Evolutionary conservation across 805 yeast genomes (phyloP).

Genomic region (Starmerella apis): DNA sequence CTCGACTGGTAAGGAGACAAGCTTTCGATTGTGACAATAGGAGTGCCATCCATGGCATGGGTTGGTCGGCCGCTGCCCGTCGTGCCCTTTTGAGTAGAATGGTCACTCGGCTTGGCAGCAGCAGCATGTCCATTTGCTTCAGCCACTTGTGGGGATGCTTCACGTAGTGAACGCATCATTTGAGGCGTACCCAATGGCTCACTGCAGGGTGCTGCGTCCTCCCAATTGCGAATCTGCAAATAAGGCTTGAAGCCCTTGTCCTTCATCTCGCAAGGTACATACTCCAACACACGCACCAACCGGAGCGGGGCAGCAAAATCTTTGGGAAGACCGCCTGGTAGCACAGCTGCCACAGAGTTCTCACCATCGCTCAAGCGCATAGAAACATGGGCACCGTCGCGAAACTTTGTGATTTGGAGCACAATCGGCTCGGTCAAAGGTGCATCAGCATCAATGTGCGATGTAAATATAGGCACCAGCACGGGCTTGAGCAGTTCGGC

Average conservation of each 20-base stretch:
- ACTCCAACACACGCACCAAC: constrained; percentile 8
- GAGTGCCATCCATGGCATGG: constrained; percentile 1
- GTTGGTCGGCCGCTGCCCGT: constrained; percentile 2
- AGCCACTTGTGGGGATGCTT: background rate
- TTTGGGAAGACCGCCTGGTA: background rate
- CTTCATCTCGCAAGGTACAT: constrained; percentile 6
- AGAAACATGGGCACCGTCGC: constrained; percentile 1
- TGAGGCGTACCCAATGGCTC: constrained; percentile 4
- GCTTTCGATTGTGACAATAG: constrained; percentile 19
- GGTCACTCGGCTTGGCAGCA: constrained; percentile 1
- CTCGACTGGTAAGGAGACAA: constrained; percentile 79
- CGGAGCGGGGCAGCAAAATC: constrained; percentile 9
- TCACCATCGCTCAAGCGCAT: constrained; percentile 14
- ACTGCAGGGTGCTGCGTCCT: constrained; percentile 10
- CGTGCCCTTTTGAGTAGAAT: constrained; percentile 3
- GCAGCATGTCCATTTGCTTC: background rate
- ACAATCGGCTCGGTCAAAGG: constrained; percentile 11
- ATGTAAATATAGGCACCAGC: constrained; percentile 3
- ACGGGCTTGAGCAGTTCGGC: constrained; percentile 14
- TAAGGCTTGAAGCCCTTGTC: constrained; percentile 6
- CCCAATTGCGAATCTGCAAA: constrained; percentile 4
- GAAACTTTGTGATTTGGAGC: constrained; percentile 15
- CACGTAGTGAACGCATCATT: constrained; percentile 1
- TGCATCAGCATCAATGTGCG: constrained; percentile 1
- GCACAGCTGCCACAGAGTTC: constrained; percentile 8